Base-by-base conservation (phyloP, 129 eudicot species). In the Ambrosia trifida region DNA sequence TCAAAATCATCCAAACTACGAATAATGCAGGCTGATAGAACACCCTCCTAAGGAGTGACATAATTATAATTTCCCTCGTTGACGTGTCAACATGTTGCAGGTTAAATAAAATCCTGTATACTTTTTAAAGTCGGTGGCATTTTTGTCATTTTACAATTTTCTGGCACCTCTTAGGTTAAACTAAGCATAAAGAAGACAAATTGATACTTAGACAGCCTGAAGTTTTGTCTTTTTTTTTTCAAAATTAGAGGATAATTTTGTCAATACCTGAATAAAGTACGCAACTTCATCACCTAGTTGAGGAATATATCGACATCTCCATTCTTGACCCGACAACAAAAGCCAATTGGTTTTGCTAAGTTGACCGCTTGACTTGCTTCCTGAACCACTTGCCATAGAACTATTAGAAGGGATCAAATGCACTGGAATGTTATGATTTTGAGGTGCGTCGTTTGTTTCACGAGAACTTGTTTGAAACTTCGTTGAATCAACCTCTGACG, bases 281-380 rank as follows among this genome's bases (percentile, higher is more conserved):
- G 80, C 89, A 64, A 95, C 99, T 83, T 80, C 82, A 76, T 95
- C 99, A 59, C 87, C 88, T 12, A 86, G 83, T 79, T 90, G 99
- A 69, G 99, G 99, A 66, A 95, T 95, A 81, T 95, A 95, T 38
- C 97, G 97, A 43, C 66, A 79, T 20, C 91, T 81, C 69, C 83
- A 85, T 71, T 87, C 97, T 72, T 90, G 94, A 76, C 81, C 71
- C 4, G 80, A 56, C 80, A 85, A 75, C 70, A 87, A 71, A 63
- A 95, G 85, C 99, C 99, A 95, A 69, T 81, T 90, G 13, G 79
- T 43, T 80, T 83, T 95, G 56, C 77, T 18, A 3, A 31, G 73
- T 64, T 72, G 57, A 32, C 46, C 69, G 9, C 75, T 49, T 10
- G 67, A 52, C 69, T 69, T 69, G 64, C 82, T 79, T 79, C 88